Conservation (phyloP, 2,329 filamentous ascomycete species). For the Ascocoryne sarcoides region DNA sequence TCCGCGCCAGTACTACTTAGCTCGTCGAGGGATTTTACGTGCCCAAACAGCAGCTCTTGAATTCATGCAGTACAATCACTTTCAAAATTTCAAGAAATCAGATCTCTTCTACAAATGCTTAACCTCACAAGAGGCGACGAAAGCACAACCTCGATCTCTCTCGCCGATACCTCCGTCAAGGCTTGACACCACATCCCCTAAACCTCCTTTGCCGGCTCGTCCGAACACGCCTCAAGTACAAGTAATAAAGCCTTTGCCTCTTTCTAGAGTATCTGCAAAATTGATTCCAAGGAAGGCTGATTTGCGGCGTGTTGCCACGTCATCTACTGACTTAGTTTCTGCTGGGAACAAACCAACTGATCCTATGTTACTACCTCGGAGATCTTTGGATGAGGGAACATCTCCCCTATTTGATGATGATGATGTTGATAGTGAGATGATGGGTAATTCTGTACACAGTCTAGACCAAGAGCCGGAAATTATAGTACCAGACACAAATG, state of each 20-base stretch:
- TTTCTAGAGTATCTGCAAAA: conserved; percentile 40
- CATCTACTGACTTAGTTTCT: conserved; percentile 49
- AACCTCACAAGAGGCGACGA: conserved; percentile 69
- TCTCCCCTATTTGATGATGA: conserved; percentile 70
- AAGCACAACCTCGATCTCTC: conserved; percentile 13
- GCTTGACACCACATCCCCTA: conserved; percentile 31
- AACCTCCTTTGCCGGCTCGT: conserved; percentile 15
- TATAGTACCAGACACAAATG: conserved; percentile 59
- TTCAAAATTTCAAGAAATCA: conserved; percentile 80
- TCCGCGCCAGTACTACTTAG: conserved; percentile 71
- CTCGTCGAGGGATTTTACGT: conserved; percentile 70
- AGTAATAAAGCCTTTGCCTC: conserved; percentile 33
- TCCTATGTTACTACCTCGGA: conserved; percentile 38
- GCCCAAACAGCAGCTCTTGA: conserved; percentile 79
- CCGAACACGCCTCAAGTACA: conserved; percentile 27
- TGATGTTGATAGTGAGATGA: conserved; percentile 55
- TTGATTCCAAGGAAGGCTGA: conserved; percentile 38
- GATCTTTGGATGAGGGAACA: conserved; percentile 61
- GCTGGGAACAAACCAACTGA: conserved; percentile 30
- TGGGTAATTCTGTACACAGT: conserved; percentile 66
- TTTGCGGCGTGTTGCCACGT: conserved; percentile 49
- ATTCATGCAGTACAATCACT: conserved; percentile 72
- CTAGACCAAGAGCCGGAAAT: conserved; percentile 61
- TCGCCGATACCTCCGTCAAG: conserved; percentile 25
- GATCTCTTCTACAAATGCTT: conserved; percentile 96